phyloP scores from a whole-genome alignment of 805 yeast species.

The Naumovozyma dairenensis region DNA sequence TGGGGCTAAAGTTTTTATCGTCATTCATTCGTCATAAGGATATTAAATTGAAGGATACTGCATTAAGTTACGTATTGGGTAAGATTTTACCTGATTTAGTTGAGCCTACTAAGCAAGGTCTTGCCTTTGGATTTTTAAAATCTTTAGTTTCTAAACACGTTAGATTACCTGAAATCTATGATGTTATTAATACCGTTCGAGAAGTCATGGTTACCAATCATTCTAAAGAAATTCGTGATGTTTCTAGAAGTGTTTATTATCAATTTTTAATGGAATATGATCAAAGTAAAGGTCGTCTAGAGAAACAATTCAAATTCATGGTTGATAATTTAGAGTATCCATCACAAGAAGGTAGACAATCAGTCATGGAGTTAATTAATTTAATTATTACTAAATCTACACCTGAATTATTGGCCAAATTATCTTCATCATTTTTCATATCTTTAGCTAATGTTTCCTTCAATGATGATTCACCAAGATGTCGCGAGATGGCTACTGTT shows the following conservation, averaged over 20 bases:
- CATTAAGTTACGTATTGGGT: constrained; percentile 62
- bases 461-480: constrained; percentile 65
- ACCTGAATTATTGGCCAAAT: constrained; percentile 43
- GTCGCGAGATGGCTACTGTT: constrained; percentile 74
- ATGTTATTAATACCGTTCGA: constrained; percentile 70
- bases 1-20: constrained; percentile 64
- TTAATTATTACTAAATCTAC: constrained; percentile 59
- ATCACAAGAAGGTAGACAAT: constrained; percentile 75
- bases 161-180: constrained; percentile 81
- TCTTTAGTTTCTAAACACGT: constrained; percentile 67
- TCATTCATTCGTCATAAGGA: constrained; percentile 62
- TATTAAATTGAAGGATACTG: constrained; percentile 55
- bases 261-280: constrained; percentile 90
- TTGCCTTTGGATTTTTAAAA: constrained; percentile 75
- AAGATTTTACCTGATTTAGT: constrained; percentile 78
- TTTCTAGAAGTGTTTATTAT: constrained; percentile 72
- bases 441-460: constrained; percentile 69
- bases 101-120: constrained; percentile 80
- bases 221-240: constrained; percentile 68
- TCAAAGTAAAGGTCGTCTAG: constrained; percentile 78
- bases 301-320: constrained; percentile 71
- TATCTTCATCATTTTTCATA: constrained; percentile 72
- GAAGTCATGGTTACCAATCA: constrained; percentile 86
- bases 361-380: constrained; percentile 81
- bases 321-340: constrained; percentile 77